Conservation (phyloP, 768 basidiomycete genomes). For the Lanmaoa rubissima region DNA sequence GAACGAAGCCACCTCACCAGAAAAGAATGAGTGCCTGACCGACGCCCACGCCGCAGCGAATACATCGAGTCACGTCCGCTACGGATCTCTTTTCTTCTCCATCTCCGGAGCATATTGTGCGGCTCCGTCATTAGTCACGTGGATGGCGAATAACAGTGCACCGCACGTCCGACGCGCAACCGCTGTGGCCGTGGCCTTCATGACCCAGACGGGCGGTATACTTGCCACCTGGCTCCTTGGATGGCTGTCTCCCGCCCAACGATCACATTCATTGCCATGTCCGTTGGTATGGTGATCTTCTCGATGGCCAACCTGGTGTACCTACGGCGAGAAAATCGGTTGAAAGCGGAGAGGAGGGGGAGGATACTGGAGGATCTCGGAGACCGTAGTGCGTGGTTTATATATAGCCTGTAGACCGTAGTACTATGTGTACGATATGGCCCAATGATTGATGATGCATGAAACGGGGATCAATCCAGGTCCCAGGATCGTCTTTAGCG, state of each 20-base stretch:
- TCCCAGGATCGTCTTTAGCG: no score
- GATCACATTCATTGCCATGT: constrained; percentile 35
- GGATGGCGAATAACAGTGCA: constrained; percentile 61
- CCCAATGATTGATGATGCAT: no score
- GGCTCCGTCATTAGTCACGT: constrained; percentile 54
- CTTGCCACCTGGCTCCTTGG: constrained; percentile 62
- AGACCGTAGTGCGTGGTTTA: constrained; percentile 56
- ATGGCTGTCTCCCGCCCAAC: constrained; percentile 45
- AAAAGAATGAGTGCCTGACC: neutral
- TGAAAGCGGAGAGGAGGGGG: constrained; percentile 41
- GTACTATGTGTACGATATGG: neutral
- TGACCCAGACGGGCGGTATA: constrained; percentile 58
- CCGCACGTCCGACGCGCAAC: constrained; percentile 59
- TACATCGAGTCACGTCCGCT: constrained; percentile 42
- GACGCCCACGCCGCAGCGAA: constrained; percentile 5
- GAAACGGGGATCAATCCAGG: no score
- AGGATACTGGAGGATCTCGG: constrained; percentile 39
- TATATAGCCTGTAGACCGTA: constrained; percentile 42
- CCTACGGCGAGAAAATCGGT: constrained; percentile 42
- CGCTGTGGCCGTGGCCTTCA: constrained; percentile 52
- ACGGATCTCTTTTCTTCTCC: constrained; percentile 57
- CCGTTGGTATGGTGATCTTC: constrained; percentile 39
- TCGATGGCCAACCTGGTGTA: constrained; percentile 41
- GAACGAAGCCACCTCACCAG: neutral
- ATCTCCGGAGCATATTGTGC: constrained; percentile 50